phyloP scores from a whole-genome alignment of 1,139 yeast species.

The Yamadazyma atmosphaerica region DNA sequence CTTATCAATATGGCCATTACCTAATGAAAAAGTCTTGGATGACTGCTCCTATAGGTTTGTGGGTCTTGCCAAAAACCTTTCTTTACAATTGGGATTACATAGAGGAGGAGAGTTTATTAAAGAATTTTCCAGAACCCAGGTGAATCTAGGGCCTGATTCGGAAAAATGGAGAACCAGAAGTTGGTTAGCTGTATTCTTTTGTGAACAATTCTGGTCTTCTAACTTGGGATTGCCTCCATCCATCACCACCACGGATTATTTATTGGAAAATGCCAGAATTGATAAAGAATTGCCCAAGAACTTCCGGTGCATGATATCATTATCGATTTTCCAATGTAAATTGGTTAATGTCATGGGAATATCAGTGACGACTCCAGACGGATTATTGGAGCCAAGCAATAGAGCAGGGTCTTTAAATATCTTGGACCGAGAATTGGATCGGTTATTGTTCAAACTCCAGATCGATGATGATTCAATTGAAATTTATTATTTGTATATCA shows the following conservation, averaged over 20 bases:
- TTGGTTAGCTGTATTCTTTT: conserved; percentile 85
- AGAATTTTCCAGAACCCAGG: conserved; percentile 90
- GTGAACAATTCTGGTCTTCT: conserved; percentile 91
- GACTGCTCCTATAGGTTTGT: conserved; percentile 89
- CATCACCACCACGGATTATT: conserved; percentile 73
- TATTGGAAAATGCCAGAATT: conserved; percentile 75
- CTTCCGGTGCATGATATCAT: conserved; percentile 69
- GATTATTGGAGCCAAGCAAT: conserved; percentile 79
- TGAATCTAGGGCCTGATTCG: conserved; percentile 79
- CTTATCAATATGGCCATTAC: conserved; percentile 88
- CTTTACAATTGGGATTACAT: conserved; percentile 89
- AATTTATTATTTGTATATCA: conserved; percentile 74
- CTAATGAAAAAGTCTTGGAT: conserved; percentile 89
- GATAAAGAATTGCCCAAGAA: conserved; percentile 68
- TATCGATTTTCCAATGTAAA: conserved; percentile 83
- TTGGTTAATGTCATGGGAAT: conserved; percentile 86
- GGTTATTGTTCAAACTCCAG: conserved; percentile 62
- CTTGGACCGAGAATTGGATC: conserved; percentile 74
- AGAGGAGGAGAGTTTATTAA: conserved; percentile 85
- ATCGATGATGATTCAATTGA: conserved; percentile 71
- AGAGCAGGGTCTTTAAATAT: conserved; percentile 78
- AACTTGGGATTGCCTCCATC: conserved; percentile 86
- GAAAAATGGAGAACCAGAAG: conserved; percentile 94
- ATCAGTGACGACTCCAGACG: conserved; percentile 87
- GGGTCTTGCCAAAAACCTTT: conserved; percentile 81